Percentiles rank a stretch among this genome's conserved stretches.
Evolutionary conservation across 352 stramenopile genomes (phyloP).

Genomic region (Pythium biforme): DNA sequence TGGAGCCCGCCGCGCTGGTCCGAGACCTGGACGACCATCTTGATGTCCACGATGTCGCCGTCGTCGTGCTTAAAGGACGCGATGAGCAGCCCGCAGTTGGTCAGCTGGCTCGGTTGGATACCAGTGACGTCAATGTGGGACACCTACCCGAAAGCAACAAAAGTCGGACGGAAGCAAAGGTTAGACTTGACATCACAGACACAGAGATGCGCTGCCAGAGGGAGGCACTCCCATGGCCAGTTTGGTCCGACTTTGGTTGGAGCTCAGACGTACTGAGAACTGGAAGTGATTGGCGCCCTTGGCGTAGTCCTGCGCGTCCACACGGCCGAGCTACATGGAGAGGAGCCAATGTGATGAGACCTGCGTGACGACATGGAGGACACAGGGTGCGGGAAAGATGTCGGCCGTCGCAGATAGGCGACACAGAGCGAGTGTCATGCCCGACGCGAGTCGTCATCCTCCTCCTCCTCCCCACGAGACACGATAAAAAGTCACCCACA

Average conservation of each 20-base stretch:
- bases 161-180: too few relatives aligned
- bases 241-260: not conserved
- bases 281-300: slow-evolving; percentile 79
- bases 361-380: not conserved
- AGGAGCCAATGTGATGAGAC: not conserved
- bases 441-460: not conserved
- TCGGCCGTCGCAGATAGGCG: slow-evolving; percentile 34
- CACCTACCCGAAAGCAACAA: slow-evolving; percentile 28
- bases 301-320: slow-evolving; percentile 60
- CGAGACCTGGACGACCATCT: slow-evolving; percentile 89
- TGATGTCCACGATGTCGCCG: slow-evolving; percentile 80
- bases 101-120: slow-evolving; percentile 82
- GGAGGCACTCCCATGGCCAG: not conserved
- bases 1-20: slow-evolving; percentile 68
- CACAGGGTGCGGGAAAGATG: not conserved
- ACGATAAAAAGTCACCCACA: not conserved
- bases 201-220: not conserved
- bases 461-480: too few relatives aligned
- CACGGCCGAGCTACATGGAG: slow-evolving; percentile 58
- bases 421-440: too few relatives aligned
- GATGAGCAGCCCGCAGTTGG: slow-evolving; percentile 86
- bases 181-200: too few relatives aligned
- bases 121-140: slow-evolving; percentile 63
- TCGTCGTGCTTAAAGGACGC: slow-evolving; percentile 73
- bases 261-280: slow-evolving; percentile 60